Base-by-base conservation (phyloP, 176 grass and related monocot species). In the Eremochloa ophiuroides region DNA sequence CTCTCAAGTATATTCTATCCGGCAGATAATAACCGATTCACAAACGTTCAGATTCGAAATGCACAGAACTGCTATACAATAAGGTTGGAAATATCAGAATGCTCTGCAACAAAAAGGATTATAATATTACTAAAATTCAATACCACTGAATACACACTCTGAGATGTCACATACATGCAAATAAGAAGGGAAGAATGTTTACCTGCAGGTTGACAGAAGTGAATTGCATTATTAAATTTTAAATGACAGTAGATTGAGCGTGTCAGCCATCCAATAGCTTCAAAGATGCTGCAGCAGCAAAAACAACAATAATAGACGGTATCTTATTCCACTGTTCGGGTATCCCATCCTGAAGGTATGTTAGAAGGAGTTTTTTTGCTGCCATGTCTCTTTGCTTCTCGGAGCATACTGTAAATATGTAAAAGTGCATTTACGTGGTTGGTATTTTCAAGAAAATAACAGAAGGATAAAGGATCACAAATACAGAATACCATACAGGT, bases 321-420 rank as follows among this genome's bases (percentile, higher is more conserved):
- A 98, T 88, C 77, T 82, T 85, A 78, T 98, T 85, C 95, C 95
- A 98, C 87, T 86, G 82, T 85, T 98, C 86, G 33, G 79, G 87
- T 82, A 98, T 94, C 58, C 95, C 95, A 66, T 98, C 94, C 80
- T 98, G 95, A 80, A 98, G 83, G 85, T 93, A 98, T 76, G 87
- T 91, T 71, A 98, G 67, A 75, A 98, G 95, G 53, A 98, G 90
- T n/a, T n/a, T n/a, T n/a, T n/a, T 72, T 94, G 88, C n/a, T 98
- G 90, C 78, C 93, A 86, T 43, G 82, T 87, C 39, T 98, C 92
- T 86, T 94, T 98, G 74, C 84, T 91, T 87, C 86, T 97, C 55
- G 80, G 81, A 78, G 81, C 91, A 89, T 75, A 84, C 95, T 98
- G 83, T 71, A 66, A 62, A 78, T 37, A 89, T 79, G 67, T 88